These are phyloP conservation scores for Aspergillus incahuasiensis DNA, from an alignment of 495 filamentous ascomycete species.

Conservation along the genomic window DNA sequence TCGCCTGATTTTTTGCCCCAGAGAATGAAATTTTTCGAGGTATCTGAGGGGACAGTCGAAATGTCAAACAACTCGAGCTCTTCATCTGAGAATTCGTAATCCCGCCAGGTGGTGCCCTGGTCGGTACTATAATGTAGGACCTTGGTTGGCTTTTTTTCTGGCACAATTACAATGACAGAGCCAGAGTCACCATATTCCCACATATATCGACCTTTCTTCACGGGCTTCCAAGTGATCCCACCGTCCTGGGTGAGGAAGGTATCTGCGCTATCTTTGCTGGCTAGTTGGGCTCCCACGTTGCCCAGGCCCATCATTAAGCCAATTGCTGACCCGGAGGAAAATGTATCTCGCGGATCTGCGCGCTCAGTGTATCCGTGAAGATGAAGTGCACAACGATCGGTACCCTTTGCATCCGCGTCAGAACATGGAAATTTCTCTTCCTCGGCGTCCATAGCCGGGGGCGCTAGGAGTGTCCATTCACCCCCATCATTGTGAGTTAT, in stretches of 20 bases:
- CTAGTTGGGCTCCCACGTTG: constrained; percentile 71
- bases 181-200: constrained; percentile 96
- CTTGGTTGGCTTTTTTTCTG: constrained; percentile 58
- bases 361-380: constrained; percentile 94
- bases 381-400: constrained; percentile 75
- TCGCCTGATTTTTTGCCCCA: constrained; percentile 64
- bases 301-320: constrained; percentile 89
- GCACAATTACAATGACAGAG: constrained; percentile 80
- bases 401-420: constrained; percentile 38
- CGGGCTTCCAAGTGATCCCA: constrained; percentile 79
- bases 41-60: constrained; percentile 83
- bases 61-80: constrained; percentile 70
- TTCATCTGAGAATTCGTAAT: constrained; percentile 65
- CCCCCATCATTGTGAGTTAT: constrained; percentile 96
- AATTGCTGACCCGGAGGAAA: constrained; percentile 80
- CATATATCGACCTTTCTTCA: constrained; percentile 78
- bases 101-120: constrained; percentile 69
- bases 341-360: constrained; percentile 69
- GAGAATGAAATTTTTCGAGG: constrained; percentile 80
- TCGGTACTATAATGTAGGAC: constrained; percentile 72
- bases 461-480: constrained; percentile 70
- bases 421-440: constrained; percentile 66
- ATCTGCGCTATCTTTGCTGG: constrained; percentile 55
- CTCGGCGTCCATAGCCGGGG: constrained; percentile 63
- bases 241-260: constrained; percentile 88